A percentile compares a stretch with the other conserved stretches of the same genome.
These are phyloP conservation scores for Pouteria glomerata DNA, from an alignment of 148 eudicot species.

Conservation along the genomic window DNA sequence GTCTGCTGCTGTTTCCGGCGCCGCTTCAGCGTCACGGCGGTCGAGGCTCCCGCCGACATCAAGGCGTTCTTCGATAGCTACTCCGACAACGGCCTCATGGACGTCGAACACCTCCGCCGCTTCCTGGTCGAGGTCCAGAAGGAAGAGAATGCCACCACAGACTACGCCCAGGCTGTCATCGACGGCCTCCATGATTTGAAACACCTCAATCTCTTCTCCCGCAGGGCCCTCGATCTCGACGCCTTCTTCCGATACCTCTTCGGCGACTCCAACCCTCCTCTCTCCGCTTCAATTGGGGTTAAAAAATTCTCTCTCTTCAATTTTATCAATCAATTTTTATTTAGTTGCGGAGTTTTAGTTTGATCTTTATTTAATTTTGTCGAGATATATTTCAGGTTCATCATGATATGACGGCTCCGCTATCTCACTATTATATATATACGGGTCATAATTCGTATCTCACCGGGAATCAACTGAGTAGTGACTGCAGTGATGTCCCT, in stretches of 20 bases:
- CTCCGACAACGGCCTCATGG: slow-evolving; percentile 74
- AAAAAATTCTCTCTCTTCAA: background rate
- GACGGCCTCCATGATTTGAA: slow-evolving; percentile 34
- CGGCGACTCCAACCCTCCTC: slow-evolving; percentile 58
- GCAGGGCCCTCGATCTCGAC: slow-evolving; percentile 46
- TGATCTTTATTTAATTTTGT: background rate
- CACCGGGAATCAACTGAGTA: slow-evolving; percentile 88
- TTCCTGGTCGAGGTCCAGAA: slow-evolving; percentile 68
- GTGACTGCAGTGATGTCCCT: slow-evolving; percentile 83
- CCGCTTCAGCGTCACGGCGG: slow-evolving; percentile 54
- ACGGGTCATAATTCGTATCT: slow-evolving; percentile 92
- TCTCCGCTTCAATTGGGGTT: slow-evolving; percentile 50
- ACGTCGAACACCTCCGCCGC: slow-evolving; percentile 45
- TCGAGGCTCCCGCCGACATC: slow-evolving; percentile 68
- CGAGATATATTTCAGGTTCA: slow-evolving; percentile 49
- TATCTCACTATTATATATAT: slow-evolving; percentile 77
- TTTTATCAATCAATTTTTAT: background rate
- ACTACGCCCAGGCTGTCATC: slow-evolving; percentile 53
- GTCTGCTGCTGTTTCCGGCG: slow-evolving; percentile 85
- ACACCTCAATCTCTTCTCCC: slow-evolving; percentile 48
- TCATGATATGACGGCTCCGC: slow-evolving; percentile 81
- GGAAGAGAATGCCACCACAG: slow-evolving; percentile 39
- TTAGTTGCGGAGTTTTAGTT: background rate
- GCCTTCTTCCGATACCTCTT: slow-evolving; percentile 67
- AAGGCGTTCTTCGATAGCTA: slow-evolving; percentile 46